phyloP scores from a whole-genome alignment of 176 grass and related monocot genomes.

The Zea mays region DNA sequence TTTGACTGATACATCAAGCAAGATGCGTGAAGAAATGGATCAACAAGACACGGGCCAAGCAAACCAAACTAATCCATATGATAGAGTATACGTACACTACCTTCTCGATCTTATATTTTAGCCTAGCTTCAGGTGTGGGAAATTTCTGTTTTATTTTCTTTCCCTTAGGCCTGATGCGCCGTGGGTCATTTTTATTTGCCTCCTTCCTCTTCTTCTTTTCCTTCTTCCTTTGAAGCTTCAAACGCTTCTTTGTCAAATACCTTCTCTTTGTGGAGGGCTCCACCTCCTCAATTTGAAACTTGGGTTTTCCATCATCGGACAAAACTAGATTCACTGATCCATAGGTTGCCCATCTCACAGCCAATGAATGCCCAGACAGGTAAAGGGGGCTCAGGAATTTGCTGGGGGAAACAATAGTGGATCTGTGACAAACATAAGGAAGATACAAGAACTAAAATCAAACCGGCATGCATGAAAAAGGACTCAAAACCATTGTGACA shows the following conservation, averaged over 20 bases:
- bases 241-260: slow-evolving; percentile 72
- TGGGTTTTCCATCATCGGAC: slow-evolving; percentile 73
- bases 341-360: slow-evolving; percentile 53
- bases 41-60: slow-evolving; percentile 7
- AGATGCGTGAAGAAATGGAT: slow-evolving; percentile 5
- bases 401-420: slow-evolving; percentile 23
- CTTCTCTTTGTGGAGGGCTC: slow-evolving; percentile 69
- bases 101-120: slow-evolving; percentile 95
- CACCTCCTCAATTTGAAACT: slow-evolving; percentile 77
- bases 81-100: slow-evolving; percentile 25
- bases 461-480: slow-evolving; percentile 8
- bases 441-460: slow-evolving; percentile 16
- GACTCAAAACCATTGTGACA: neutral
- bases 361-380: slow-evolving; percentile 28
- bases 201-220: slow-evolving; percentile 73
- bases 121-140: slow-evolving; percentile 67
- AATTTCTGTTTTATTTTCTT: slow-evolving; percentile 83
- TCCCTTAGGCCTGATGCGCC: slow-evolving; percentile 72
- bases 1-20: neutral
- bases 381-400: slow-evolving; percentile 38
- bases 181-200: slow-evolving; percentile 86
- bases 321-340: slow-evolving; percentile 76
- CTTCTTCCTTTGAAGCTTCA: slow-evolving; percentile 79
- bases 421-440: slow-evolving; percentile 38
- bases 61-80: slow-evolving; percentile 13